Evolutionary conservation across 2,329 filamentous ascomycete species (phyloP).

Genomic region (Aureobasidium lini): DNA sequence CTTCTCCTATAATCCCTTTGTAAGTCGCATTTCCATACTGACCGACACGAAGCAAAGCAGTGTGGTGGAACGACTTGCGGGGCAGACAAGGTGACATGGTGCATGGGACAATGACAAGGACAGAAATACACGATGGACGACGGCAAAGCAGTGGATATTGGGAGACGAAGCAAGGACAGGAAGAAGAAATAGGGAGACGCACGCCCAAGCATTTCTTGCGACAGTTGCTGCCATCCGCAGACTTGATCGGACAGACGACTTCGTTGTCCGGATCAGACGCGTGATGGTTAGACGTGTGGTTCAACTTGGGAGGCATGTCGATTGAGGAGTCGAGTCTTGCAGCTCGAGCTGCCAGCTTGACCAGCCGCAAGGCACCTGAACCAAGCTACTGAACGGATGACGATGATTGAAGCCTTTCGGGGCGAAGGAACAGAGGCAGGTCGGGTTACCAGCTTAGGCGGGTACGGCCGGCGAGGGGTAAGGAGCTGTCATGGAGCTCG

Average conservation of each 20-base stretch:
- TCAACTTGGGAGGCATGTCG: conserved; percentile 80
- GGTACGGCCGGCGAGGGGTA: not conserved
- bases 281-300: conserved; percentile 64
- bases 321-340: conserved; percentile 7
- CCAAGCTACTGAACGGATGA: conserved; percentile 12
- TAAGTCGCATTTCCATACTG: not conserved
- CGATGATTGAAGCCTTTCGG: conserved; percentile 7
- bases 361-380: conserved; percentile 8
- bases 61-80: not conserved
- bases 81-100: conserved; percentile 6
- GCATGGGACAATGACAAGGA: conserved; percentile 2
- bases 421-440: conserved; percentile 3
- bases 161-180: conserved; percentile 1
- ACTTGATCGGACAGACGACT: conserved; percentile 90
- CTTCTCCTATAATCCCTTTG: conserved; percentile 60
- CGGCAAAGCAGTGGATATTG: conserved; percentile 2
- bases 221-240: conserved; percentile 94
- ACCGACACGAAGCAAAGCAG: conserved; percentile 5
- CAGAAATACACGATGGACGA: not conserved
- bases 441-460: conserved; percentile 7
- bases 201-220: conserved; percentile 97
- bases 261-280: conserved; percentile 81
- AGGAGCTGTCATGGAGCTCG: conserved; percentile 14
- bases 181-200: conserved; percentile 46
- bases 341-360: conserved; percentile 10